Evolutionary conservation across 768 basidiomycete genomes (phyloP), one percentile per base, ranked within the genome.

Genomic region (Hydnomerulius pinastri): DNA sequence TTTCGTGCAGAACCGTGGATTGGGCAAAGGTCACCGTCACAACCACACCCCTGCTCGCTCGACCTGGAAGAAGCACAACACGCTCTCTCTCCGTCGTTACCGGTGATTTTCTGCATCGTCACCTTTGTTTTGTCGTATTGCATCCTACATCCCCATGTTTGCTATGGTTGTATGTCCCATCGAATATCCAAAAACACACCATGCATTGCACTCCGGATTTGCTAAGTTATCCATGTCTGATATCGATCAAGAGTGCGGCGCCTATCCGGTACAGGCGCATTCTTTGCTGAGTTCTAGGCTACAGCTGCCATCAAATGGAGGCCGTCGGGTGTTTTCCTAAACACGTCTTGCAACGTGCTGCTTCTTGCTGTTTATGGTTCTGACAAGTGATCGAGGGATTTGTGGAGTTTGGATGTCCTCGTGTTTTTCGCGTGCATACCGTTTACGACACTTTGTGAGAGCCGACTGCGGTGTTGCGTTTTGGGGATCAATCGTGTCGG

Each of bases 11-110:
- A 98, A 97, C 79, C 89, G 96, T 74, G 96, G 97, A 63, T 72
- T 98, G 66, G 96, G 94, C 77, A 98, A 98, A 73, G 96, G 96
- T 40, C 83, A 90, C 68, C 85, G 87, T 59, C 77, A 92, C 90
- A 97, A 98, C 77, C 92, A 98, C 71, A 84, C 87, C 37, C 92
- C 93, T 39, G 83, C 86, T 61, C 83, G 86, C 56, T 87, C 92
- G 9, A 92, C 90, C 74, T 98, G 94, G 94, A 93, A 91, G 75
- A 93, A 81, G 71, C 91, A 98, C 93, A 99, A 98, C 83, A 97
- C 95, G 13, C 89, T 92, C 81, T 87, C 85, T 71, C 81, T 92
- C 56, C 90, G 87, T 67, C 86, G 90, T 57, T 92, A 92, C 81
- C 86, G 90, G 73, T 92, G 65, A 81, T 58, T 48, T 43, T 18